phyloP scores from a whole-genome alignment of 176 grass and related monocot genomes.

The Ensete glaucum region DNA sequence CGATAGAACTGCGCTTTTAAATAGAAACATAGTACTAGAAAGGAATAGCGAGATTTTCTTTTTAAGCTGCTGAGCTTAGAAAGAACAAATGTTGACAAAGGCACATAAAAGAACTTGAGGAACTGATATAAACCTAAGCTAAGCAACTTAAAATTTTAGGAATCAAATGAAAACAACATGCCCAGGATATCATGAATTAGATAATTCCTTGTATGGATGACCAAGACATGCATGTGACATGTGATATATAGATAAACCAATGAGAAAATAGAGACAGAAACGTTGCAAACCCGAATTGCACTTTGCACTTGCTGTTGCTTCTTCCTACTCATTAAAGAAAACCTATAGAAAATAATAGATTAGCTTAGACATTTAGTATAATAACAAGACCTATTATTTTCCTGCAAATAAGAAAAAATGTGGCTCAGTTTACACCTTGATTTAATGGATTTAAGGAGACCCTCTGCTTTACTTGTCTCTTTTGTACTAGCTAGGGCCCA shows the following conservation, averaged over 20 bases:
- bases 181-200: neutral
- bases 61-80: too few species aligned
- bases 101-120: too few species aligned
- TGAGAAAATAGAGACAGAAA: conserved; percentile 1
- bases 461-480: conserved; percentile 35
- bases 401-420: neutral
- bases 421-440: conserved; percentile 35
- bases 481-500: conserved; percentile 48
- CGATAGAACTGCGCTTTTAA: neutral
- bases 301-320: conserved; percentile 39
- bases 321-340: conserved; percentile 33
- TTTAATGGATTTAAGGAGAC: conserved; percentile 45
- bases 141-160: too few species aligned
- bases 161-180: too few species aligned
- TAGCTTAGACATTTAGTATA: neutral
- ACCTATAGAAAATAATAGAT: conserved; percentile 26
- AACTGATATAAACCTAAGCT: too few species aligned
- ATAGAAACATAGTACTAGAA: neutral
- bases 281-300: conserved; percentile 33
- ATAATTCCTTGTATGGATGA: neutral
- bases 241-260: neutral
- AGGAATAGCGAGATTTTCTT: neutral
- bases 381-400: neutral
- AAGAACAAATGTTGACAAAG: too few species aligned
- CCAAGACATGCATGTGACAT: neutral